Conservation (phyloP, 73 alveolate species). For the Tetrahymena malaccensis region DNA sequence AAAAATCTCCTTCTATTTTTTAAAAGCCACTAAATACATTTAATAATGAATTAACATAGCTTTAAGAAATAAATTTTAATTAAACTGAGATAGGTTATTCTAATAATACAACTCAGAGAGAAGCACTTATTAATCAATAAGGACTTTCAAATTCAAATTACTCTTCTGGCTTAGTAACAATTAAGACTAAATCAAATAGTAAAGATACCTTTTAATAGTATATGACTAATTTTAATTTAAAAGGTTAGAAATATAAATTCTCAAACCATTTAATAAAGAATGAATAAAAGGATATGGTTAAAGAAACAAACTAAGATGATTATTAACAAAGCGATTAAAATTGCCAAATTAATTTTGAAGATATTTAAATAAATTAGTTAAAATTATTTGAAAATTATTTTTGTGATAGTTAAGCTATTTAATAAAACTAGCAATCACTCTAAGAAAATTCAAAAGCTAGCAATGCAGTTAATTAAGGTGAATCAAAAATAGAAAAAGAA, state of each 20-base stretch:
- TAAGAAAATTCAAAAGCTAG: too few relatives aligned
- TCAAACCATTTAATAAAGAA: too few relatives aligned
- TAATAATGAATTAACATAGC: not conserved
- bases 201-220: too few relatives aligned
- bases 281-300: not conserved
- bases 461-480: too few relatives aligned
- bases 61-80: not conserved
- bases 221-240: not conserved
- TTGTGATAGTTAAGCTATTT: not conserved
- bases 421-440: too few relatives aligned
- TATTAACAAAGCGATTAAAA: not conserved
- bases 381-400: too few relatives aligned
- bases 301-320: not conserved
- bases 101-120: not conserved
- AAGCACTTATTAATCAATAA: not conserved
- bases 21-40: not conserved
- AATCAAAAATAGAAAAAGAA: not conserved
- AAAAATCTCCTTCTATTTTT: not conserved
- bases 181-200: not conserved
- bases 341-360: not conserved
- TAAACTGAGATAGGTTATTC: not conserved
- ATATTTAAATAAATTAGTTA: too few relatives aligned
- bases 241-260: too few relatives aligned
- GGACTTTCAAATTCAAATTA: not conserved
- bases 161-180: not conserved